Evolutionary conservation across 176 grass and related monocot genomes (phyloP).

Genomic region (Neostapfia colusana): DNA sequence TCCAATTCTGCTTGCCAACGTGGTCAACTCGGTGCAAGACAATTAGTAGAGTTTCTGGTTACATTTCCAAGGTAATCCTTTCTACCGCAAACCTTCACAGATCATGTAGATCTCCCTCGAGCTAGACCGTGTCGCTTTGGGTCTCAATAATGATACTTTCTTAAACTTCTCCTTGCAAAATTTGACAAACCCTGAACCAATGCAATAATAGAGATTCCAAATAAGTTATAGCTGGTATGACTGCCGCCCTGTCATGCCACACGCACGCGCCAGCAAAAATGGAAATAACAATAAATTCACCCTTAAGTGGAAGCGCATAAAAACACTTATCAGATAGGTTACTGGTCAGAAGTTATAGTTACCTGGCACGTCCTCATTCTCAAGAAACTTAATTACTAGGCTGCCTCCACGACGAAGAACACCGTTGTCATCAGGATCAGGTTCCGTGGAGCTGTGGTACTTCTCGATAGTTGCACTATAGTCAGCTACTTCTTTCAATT

Average conservation of each 20-base stretch:
- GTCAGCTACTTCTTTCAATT: conserved; percentile 32
- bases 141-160: conserved; percentile 76
- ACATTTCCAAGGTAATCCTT: neutral
- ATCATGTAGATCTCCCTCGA: conserved; percentile 95
- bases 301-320: neutral
- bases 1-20: neutral
- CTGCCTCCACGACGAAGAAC: conserved; percentile 69
- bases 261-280: neutral
- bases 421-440: conserved; percentile 61
- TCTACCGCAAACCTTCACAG: conserved; percentile 71
- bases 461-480: conserved; percentile 42
- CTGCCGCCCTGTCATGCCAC: neutral
- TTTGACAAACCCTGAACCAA: conserved; percentile 67
- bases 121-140: conserved; percentile 78
- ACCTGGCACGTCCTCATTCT: conserved; percentile 66
- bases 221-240: neutral
- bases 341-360: neutral
- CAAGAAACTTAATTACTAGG: conserved; percentile 77
- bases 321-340: neutral
- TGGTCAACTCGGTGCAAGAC: too few relatives aligned
- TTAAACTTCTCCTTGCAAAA: conserved; percentile 80
- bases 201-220: neutral
- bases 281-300: neutral
- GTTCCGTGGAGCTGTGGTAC: conserved; percentile 45
- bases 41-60: neutral